Evolutionary conservation across 495 filamentous ascomycete species (phyloP), one percentile per base, ranked within the genome.

Genomic region (Penicillium alfredii): DNA sequence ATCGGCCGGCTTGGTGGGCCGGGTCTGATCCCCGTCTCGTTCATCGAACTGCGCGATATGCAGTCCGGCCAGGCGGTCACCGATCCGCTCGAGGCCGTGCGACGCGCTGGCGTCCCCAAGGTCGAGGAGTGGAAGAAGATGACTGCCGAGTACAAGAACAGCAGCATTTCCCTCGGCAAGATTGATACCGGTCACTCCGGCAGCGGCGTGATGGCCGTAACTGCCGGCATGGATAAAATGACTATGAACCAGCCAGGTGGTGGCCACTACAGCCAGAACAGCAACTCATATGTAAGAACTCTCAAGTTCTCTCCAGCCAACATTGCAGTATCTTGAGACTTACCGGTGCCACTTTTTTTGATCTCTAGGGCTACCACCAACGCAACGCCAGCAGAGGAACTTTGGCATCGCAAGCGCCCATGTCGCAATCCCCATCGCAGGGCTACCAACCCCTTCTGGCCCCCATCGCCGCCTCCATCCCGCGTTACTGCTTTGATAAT

Each of bases 41-140:
- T 95, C 56, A 87, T 97, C 39, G 92, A 98, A 62, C 88, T 98
- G 38, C 71, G 87, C 48, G 92, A 98, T 58, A 95, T 95, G 87
- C 77, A 81, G 15, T 85, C 82, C 3, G 86, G 88, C 14, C 75
- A 83, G 44, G 73, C 88, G 3, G 88, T 96, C 0, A 58, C 76
- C 6, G 89, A 97, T 60, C 75, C 88, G 4, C 73, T 86, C 20
- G 90, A 89, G 8, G 89, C 93, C 5, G 86, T 98, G 34, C 78
- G 77, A 42, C 76, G 80, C 50, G 92, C 93, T 25, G 92, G 92
- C 6, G 88, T 98, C 26, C 92, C 93, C n/a, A 84, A 83, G 56
- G 93, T 98, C 8, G 92, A 98, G 56, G 93, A 97, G 51, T 98
- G 92, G 92, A 97, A 98, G 74, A 94, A 93, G 68, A 95, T 96